These are phyloP conservation scores for Candida krabiensis DNA, from an alignment of 805 yeast species.

Conservation along the genomic window DNA sequence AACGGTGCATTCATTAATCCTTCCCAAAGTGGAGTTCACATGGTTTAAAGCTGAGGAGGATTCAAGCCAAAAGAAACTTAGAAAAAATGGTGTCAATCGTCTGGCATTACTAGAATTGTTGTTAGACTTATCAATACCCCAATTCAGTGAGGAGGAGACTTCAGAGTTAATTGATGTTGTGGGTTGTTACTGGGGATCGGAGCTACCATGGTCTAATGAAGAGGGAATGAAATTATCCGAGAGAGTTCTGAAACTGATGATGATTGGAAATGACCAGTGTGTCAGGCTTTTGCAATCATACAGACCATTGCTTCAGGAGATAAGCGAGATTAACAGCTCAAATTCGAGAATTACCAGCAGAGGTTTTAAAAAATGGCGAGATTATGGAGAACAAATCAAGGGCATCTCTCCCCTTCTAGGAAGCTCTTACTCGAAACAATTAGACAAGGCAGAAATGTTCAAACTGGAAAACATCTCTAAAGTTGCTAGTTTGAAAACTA, in stretches of 20 bases:
- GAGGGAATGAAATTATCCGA: neutral
- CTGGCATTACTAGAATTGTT: neutral
- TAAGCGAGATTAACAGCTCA: slow-evolving; percentile 7
- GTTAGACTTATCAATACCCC: neutral
- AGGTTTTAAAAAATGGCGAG: slow-evolving; percentile 13
- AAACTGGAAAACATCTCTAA: slow-evolving; percentile 13
- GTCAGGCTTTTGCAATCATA: slow-evolving; percentile 3
- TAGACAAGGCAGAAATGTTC: slow-evolving; percentile 22
- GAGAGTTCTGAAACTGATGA: neutral
- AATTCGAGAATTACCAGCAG: slow-evolving; percentile 12
- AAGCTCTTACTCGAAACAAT: slow-evolving; percentile 11
- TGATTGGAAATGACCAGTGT: neutral
- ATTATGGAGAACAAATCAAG: slow-evolving; percentile 7
- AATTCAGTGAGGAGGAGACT: slow-evolving; percentile 3
- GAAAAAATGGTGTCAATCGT: slow-evolving; percentile 2
- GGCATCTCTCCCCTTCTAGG: slow-evolving; percentile 21
- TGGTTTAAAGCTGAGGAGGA: slow-evolving; percentile 15
- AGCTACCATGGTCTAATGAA: slow-evolving; percentile 10
- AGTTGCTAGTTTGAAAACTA: slow-evolving; percentile 12
- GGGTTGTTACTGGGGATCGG: slow-evolving; percentile 3
- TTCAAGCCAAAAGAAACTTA: slow-evolving; percentile 4
- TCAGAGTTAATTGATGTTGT: neutral
- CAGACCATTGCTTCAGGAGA: slow-evolving; percentile 5
- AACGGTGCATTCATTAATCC: neutral
- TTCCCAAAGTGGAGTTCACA: slow-evolving; percentile 10